These are phyloP conservation scores for Botrytis aclada DNA, from an alignment of 2,329 filamentous ascomycete species.

Conservation along the genomic window DNA sequence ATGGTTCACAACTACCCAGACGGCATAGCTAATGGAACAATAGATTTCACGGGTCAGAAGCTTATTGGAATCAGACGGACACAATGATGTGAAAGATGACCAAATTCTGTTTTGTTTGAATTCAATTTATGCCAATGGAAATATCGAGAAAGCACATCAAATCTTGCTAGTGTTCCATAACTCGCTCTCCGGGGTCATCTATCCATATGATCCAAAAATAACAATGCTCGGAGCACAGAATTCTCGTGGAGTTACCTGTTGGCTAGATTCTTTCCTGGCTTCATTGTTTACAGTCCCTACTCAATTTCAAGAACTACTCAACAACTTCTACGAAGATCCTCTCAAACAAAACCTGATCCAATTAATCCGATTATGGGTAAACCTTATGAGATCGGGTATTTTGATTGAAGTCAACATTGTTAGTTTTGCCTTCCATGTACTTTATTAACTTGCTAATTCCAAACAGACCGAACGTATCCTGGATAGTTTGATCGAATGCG, in stretches of 20 bases:
- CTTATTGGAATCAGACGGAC: constrained; percentile 51
- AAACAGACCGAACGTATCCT: constrained; percentile 76
- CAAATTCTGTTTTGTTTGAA: constrained; percentile 62
- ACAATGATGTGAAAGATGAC: constrained; percentile 53
- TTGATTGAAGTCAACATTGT: constrained; percentile 84
- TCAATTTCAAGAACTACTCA: constrained; percentile 89
- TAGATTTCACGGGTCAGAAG: constrained; percentile 53
- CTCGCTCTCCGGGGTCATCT: constrained; percentile 74
- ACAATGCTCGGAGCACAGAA: constrained; percentile 84
- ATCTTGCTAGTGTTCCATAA: constrained; percentile 76
- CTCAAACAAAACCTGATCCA: constrained; percentile 69
- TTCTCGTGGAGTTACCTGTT: constrained; percentile 84
- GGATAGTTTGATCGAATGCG: constrained; percentile 76
- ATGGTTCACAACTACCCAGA: not conserved
- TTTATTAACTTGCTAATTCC: constrained; percentile 22
- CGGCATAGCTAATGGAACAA: constrained; percentile 17
- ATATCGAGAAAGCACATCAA: constrained; percentile 71
- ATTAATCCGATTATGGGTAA: constrained; percentile 85
- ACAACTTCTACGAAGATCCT: constrained; percentile 67
- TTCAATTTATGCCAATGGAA: constrained; percentile 62
- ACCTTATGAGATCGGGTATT: constrained; percentile 79
- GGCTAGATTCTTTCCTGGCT: constrained; percentile 85
- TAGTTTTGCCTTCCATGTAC: constrained; percentile 34
- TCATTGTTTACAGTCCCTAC: constrained; percentile 88
- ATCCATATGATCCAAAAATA: constrained; percentile 67